Base-by-base conservation (phyloP, 139 green algal genomes). In the Axilococcus clingmanii region DNA sequence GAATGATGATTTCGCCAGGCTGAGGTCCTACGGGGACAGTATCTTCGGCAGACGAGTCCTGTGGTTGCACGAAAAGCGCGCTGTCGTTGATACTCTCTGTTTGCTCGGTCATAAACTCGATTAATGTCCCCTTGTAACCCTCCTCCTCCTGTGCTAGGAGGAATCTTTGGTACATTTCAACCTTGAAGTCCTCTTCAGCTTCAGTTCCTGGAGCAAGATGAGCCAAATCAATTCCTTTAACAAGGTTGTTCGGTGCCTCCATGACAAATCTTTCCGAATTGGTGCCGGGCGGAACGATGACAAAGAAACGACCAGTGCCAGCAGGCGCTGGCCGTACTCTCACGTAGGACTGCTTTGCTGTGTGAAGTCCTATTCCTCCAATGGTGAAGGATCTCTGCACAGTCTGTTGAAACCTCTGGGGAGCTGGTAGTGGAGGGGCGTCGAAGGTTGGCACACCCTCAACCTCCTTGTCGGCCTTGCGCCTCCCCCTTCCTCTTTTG, bases 221-320 rank as follows among this genome's bases (percentile, higher is more conserved):
- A n/a, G n/a, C n/a, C 3, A 60, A 15, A 11, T 22, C 52, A 52
- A 58, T 20, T 17, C 27, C 41, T 12, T 41, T 41, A 32, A 12
- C 34, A n/a, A 7, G n/a, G 5, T 34, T 38, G 11, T 28, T n/a
- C 7, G 36, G 52, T 15, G n/a, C 58, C 1, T 60, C 34, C 30
- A 11, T 17, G 19, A 12, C 19, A 19, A 44, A 57, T 44, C 43
- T 30, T 24, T 41, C 15, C 8, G 25, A 35, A 28, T 75, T 73
- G 17, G 66, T 68, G 20, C 55, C 69, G 3, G 40, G 24, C 33
- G 66, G 62, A 9, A 91, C 79, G 4, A 67, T 68, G 7, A 92
- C 83, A 75, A 95, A 93, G 56, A 94, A 94, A 1, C 85, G 47
- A 1, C 86, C 86, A 20, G 93, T 81, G 0, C 76, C 78, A 3